Base-by-base conservation (phyloP, 352 stramenopile genomes). In the Thalassiosira hispida region DNA sequence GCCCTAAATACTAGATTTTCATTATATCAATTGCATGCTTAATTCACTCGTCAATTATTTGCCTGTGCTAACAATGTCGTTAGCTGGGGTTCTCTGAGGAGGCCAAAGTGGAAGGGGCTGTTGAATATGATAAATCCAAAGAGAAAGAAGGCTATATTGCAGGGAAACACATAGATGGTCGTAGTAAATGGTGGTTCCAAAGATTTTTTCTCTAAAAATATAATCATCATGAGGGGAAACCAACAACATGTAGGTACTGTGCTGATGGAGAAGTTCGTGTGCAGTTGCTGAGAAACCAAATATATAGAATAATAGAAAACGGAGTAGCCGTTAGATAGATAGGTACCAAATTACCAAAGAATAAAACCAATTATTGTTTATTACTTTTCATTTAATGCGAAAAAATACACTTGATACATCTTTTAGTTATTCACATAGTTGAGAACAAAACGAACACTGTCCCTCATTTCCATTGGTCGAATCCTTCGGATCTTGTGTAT, bases 71-170 rank as follows among this genome's bases (percentile, higher is more conserved):
- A 49, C n/a, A 4, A 5, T 49, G 16, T 29, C 18, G 42, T 56
- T 12, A 91, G 82, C 63, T 93, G 11, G 88, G 88, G 23, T 93
- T 80, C 72, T 79, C 69, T 2, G 72, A 88, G 33, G 79, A 91
- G 25, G 81, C 82, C 18, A 73, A 85, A 80, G 84, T 93, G 25
- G 49, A 86, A 44, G 77, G 73, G 20, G 86, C 86, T 18, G 56
- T 83, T 18, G 85, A 92, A 83, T 92, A 92, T 52, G 88, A 93
- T 44, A 90, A 87, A 66, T 75, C 72, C 14, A 93, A 92, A 81
- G 88, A 93, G 75, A 91, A 87, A 47, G 79, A 78, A 57, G 88
- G 88, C 33, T 93, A 84, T 77, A 59, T 91, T 61, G 88, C 88
- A 16, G 88, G 88, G 11, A 93, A 92, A 79, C 88, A 93, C 63